These are phyloP conservation scores for Luzula sylvatica DNA, from an alignment of 176 grass and related monocot species.

Conservation along the genomic window DNA sequence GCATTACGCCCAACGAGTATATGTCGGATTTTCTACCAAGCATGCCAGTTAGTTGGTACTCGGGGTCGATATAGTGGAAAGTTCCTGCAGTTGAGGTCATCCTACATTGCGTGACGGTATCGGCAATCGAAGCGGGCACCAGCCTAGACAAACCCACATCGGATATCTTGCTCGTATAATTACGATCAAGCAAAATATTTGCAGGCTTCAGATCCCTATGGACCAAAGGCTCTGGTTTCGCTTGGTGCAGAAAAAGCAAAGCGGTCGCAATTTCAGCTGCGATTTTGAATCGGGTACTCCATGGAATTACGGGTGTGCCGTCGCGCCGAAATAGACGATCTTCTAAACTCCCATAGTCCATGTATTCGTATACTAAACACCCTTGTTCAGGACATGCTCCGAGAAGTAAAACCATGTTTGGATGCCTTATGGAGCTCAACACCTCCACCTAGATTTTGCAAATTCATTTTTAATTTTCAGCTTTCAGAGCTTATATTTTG, in stretches of 20 bases:
- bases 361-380: constrained; percentile 91
- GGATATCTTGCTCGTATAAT: constrained; percentile 96
- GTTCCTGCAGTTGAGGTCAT: constrained; percentile 83
- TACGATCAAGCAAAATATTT: constrained; percentile 92
- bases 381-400: constrained; percentile 85
- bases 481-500: too few relatives aligned
- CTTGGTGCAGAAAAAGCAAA: constrained; percentile 81
- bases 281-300: constrained; percentile 64
- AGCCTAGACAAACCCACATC: constrained; percentile 81
- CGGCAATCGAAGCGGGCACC: constrained; percentile 56
- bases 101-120: constrained; percentile 81
- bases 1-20: constrained; percentile 84
- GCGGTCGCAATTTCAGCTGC: constrained; percentile 64
- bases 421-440: constrained; percentile 83
- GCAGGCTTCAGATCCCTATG: constrained; percentile 86
- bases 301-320: constrained; percentile 49
- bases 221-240: constrained; percentile 83
- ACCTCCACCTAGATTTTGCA: constrained; percentile 47
- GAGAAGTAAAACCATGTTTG: constrained; percentile 94
- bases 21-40: constrained; percentile 80
- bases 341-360: constrained; percentile 88
- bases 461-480: background rate
- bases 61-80: constrained; percentile 96
- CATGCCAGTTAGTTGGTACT: constrained; percentile 97
- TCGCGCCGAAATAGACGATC: constrained; percentile 65